A percentile compares a stretch with the other conserved stretches of the same genome.
These are phyloP conservation scores for Penicillium sp. DNA, from an alignment of 2,329 filamentous ascomycete species.

Conservation along the genomic window DNA sequence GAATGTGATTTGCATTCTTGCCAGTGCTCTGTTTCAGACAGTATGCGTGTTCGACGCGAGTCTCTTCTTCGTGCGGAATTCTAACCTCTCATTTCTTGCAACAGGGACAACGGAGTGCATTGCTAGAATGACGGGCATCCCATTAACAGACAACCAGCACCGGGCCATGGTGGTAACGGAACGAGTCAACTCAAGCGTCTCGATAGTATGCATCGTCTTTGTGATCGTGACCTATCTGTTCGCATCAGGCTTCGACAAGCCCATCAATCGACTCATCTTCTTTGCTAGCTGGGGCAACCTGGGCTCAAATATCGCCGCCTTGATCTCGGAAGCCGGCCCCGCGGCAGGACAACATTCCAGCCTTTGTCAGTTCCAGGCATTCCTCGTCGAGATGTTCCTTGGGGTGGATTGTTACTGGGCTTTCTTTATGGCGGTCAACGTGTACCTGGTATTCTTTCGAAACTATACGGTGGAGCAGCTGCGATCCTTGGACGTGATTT, in stretches of 20 bases:
- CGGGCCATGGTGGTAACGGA: constrained; percentile 16
- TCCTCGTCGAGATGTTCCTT: constrained; percentile 76
- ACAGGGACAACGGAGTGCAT: no score
- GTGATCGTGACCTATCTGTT: constrained; percentile 22
- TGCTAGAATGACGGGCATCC: neutral
- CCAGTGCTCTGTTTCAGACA: no score
- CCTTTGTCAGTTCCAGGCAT: constrained; percentile 69
- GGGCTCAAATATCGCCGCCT: constrained; percentile 67
- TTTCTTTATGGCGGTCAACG: constrained; percentile 73
- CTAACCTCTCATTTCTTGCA: no score
- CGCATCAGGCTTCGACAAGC: constrained; percentile 21
- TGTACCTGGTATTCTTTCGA: constrained; percentile 71
- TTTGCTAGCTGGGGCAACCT: constrained; percentile 76
- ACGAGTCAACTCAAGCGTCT: constrained; percentile 20
- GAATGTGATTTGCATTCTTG: no score
- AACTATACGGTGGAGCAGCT: constrained; percentile 63
- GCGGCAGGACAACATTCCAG: constrained; percentile 46
- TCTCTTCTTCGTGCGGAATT: no score
- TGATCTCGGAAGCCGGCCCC: constrained; percentile 64
- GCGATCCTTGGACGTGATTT: constrained; percentile 64
- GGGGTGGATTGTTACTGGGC: constrained; percentile 70
- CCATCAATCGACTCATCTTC: constrained; percentile 74
- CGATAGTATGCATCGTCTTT: constrained; percentile 18
- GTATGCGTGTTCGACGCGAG: no score
- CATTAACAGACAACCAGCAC: constrained; percentile 3